phyloP scores from a whole-genome alignment of 805 yeast genomes.

The Candida namnaoensis region DNA sequence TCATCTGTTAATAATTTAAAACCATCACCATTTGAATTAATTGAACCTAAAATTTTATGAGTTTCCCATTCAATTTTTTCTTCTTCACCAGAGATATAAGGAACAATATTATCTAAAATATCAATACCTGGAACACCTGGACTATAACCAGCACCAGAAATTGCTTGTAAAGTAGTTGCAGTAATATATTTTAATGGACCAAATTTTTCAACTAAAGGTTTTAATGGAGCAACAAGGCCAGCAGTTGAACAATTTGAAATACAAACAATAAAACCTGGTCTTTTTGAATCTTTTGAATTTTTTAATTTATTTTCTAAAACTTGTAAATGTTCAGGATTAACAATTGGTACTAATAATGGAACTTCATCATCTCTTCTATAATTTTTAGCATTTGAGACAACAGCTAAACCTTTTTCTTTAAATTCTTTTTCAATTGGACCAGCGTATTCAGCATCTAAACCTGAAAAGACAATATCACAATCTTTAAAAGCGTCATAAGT shows the following conservation, averaged over 20 bases:
- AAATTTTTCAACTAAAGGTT: slow-evolving; percentile 82
- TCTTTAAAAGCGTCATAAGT: slow-evolving; percentile 66
- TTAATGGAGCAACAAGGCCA: slow-evolving; percentile 92
- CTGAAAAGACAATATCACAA: slow-evolving; percentile 93
- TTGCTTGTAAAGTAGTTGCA: slow-evolving; percentile 91
- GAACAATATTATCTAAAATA: slow-evolving; percentile 88
- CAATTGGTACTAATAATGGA: slow-evolving; percentile 92
- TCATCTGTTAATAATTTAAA: slow-evolving; percentile 53
- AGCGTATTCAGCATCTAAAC: slow-evolving; percentile 87
- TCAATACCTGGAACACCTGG: slow-evolving; percentile 98
- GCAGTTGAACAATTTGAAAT: slow-evolving; percentile 98
- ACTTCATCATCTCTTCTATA: slow-evolving; percentile 83
- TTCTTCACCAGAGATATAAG: slow-evolving; percentile 94
- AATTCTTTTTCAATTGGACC: slow-evolving; percentile 88
- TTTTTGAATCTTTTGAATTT: slow-evolving; percentile 43
- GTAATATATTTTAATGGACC: slow-evolving; percentile 88
- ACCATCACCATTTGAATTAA: slow-evolving; percentile 42
- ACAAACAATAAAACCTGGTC: slow-evolving; percentile 83
- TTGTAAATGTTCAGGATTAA: slow-evolving; percentile 83
- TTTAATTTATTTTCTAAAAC: slow-evolving; percentile 53
- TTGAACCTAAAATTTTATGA: slow-evolving; percentile 76
- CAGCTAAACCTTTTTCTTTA: slow-evolving; percentile 70
- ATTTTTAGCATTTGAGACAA: slow-evolving; percentile 93
- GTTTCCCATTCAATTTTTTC: slow-evolving; percentile 99
- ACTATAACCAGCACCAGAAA: slow-evolving; percentile 96